Percentiles rank a stretch among this genome's conserved stretches.
Evolutionary conservation across 148 eudicot genomes (phyloP).

Genomic region (Chenopodium album): DNA sequence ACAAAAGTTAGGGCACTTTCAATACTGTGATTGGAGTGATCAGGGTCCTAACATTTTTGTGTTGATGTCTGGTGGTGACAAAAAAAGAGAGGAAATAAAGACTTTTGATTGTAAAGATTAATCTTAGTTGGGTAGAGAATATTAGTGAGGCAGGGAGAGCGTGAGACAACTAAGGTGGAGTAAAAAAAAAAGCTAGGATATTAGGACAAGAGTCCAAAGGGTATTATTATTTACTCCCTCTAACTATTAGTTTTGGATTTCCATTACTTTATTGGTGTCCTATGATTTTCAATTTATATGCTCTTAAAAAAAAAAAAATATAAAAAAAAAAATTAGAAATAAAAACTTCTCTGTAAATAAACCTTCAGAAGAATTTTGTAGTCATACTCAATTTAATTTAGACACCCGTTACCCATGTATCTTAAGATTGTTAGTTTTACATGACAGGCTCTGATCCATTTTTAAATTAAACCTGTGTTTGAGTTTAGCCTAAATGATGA

Average conservation of each 20-base stretch:
- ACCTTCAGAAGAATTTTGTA: neutral
- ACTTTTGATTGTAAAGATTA: neutral
- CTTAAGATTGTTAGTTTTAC: neutral
- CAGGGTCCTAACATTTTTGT: neutral
- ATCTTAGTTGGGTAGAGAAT: neutral
- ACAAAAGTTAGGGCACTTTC: neutral
- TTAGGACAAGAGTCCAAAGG: neutral
- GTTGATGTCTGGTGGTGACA: neutral
- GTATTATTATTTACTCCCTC: neutral
- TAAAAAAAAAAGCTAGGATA: neutral
- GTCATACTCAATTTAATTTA: neutral
- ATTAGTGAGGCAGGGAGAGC: neutral
- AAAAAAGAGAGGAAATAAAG: neutral
- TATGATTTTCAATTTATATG: neutral
- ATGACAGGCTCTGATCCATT: neutral
- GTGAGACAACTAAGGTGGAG: neutral
- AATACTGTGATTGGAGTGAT: neutral
- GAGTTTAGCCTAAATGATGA: neutral
- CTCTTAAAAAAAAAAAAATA: neutral
- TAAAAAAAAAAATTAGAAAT: no score
- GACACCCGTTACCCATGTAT: neutral
- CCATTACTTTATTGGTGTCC: neutral
- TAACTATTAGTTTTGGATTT: no score
- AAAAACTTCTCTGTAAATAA: no score
- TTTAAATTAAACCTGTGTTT: neutral